Conservation (phyloP, 768 basidiomycete genomes). For the Melanogaster broomeanus region DNA sequence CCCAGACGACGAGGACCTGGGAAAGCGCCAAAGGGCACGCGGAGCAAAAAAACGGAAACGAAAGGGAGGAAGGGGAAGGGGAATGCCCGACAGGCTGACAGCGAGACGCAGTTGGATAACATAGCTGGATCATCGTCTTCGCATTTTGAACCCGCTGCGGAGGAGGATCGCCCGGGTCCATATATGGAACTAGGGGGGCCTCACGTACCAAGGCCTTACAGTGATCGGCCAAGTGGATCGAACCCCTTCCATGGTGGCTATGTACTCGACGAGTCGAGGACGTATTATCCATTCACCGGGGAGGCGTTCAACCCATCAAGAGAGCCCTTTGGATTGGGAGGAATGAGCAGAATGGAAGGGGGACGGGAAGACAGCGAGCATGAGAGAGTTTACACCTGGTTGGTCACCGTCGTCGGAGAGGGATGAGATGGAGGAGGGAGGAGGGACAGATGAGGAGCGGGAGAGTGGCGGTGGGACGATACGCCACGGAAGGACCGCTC, state of each 20-base stretch:
- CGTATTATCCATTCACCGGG: background rate
- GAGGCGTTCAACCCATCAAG: background rate
- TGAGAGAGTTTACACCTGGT: background rate
- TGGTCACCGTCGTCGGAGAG: background rate
- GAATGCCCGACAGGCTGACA: slow-evolving; percentile 15
- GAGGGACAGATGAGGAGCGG: no score
- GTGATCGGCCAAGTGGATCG: slow-evolving; percentile 2
- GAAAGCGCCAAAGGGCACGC: slow-evolving; percentile 65
- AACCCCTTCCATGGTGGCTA: background rate
- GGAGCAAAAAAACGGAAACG: slow-evolving; percentile 41
- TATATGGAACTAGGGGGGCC: background rate
- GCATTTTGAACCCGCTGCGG: background rate
- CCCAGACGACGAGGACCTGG: slow-evolving; percentile 71
- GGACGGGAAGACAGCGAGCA: background rate
- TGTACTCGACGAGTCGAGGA: background rate
- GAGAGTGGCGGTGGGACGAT: background rate
- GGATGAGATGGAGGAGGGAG: background rate
- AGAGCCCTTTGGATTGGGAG: background rate
- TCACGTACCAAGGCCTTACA: slow-evolving; percentile 1
- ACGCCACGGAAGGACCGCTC: no score
- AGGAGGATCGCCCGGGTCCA: slow-evolving; percentile 1
- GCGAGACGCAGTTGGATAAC: background rate
- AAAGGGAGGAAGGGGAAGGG: slow-evolving; percentile 19
- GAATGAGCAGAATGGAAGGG: background rate
- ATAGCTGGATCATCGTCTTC: background rate